phyloP scores from a whole-genome alignment of 2,329 filamentous ascomycete genomes.

The Didymella pinodella region DNA sequence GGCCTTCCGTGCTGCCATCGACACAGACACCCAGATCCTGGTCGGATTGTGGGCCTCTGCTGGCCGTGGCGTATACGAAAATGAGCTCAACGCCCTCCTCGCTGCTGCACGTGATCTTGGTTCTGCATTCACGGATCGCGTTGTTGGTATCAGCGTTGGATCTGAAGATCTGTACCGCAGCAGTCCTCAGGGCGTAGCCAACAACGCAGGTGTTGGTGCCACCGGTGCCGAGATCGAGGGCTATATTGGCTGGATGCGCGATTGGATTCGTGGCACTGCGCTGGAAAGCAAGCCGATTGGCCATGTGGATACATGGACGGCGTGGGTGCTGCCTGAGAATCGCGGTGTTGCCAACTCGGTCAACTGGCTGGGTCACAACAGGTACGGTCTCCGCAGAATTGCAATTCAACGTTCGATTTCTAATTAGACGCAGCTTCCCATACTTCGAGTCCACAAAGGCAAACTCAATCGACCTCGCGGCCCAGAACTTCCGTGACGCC shows the following conservation, averaged over 20 bases:
- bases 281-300: constrained; percentile 69
- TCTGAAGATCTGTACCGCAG: constrained; percentile 72
- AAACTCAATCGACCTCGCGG: constrained; percentile 66
- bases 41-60: constrained; percentile 84
- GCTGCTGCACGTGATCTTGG: constrained; percentile 74
- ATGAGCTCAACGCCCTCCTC: constrained; percentile 76
- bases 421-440: constrained; percentile 61
- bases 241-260: constrained; percentile 74
- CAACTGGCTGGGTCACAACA: constrained; percentile 85
- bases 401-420: no score
- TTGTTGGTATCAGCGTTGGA: constrained; percentile 84
- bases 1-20: constrained; percentile 62
- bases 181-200: constrained; percentile 70
- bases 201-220: constrained; percentile 68
- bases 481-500: constrained; percentile 71
- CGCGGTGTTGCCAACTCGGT: constrained; percentile 69
- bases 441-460: constrained; percentile 75
- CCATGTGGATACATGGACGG: constrained; percentile 88
- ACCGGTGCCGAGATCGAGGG: constrained; percentile 67
- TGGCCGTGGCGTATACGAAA: constrained; percentile 67
- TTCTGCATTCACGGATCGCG: constrained; percentile 66
- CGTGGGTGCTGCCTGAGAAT: constrained; percentile 73
- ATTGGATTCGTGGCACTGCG: constrained; percentile 68
- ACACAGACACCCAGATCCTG: constrained; percentile 77
- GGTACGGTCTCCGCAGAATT: constrained; percentile 33